Percentiles rank a stretch among this genome's conserved stretches.
Conservation (phyloP, 495 filamentous ascomycete genomes). For the Poronia punctata region DNA sequence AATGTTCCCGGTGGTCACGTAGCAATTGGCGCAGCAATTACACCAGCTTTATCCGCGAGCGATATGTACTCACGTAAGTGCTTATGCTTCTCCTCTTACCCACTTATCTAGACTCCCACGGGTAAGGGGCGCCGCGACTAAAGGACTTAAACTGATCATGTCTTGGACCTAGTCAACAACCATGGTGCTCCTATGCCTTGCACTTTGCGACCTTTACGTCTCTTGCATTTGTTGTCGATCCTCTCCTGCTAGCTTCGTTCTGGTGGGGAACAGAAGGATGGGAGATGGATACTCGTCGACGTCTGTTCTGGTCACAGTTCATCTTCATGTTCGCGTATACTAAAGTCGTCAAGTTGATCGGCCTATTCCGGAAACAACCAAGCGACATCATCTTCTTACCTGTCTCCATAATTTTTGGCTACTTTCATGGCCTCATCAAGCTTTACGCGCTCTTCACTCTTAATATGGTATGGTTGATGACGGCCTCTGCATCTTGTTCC, state of each 20-base stretch:
- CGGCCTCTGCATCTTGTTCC: not conserved
- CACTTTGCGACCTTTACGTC: constrained; percentile 53
- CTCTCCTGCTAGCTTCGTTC: constrained; percentile 33
- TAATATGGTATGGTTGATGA: constrained; percentile 20
- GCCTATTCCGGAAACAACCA: constrained; percentile 52
- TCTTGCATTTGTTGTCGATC: constrained; percentile 51
- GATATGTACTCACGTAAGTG: constrained; percentile 44
- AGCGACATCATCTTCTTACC: constrained; percentile 49
- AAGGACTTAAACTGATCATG: constrained; percentile 1
- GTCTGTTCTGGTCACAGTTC: constrained; percentile 43
- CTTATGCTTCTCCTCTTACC: not conserved
- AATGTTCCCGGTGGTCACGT: constrained; percentile 55
- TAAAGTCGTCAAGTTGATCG: constrained; percentile 56
- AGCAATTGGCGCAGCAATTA: constrained; percentile 62
- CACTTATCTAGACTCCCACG: not conserved
- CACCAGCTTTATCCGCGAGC: constrained; percentile 47
- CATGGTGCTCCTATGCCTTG: constrained; percentile 57
- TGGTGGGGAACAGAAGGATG: constrained; percentile 42
- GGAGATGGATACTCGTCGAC: constrained; percentile 32
- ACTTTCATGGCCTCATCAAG: constrained; percentile 57
- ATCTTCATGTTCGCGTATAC: constrained; percentile 40
- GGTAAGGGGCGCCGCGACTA: constrained; percentile 5
- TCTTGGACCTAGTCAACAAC: constrained; percentile 37
- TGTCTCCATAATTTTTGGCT: constrained; percentile 50
- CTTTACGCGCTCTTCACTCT: constrained; percentile 51